These are phyloP conservation scores for Hyphopichia homilentoma DNA, from an alignment of 805 yeast genomes.

Conservation along the genomic window DNA sequence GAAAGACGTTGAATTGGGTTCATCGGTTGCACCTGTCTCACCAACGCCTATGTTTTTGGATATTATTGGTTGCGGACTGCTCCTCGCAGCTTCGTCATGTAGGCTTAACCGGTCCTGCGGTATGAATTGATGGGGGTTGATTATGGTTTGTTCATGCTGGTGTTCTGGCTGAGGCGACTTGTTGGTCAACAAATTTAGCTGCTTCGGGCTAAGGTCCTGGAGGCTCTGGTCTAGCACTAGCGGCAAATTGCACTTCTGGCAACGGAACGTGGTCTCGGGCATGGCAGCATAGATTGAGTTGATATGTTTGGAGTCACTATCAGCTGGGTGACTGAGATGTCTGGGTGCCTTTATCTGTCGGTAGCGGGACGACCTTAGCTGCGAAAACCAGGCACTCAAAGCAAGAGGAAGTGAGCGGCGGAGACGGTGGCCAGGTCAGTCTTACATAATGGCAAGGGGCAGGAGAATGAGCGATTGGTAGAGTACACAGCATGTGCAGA, in stretches of 20 bases:
- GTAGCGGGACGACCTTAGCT: too few relatives aligned
- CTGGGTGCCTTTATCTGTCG: too few relatives aligned
- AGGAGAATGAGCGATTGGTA: too few relatives aligned
- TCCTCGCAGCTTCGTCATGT: conserved; percentile 26
- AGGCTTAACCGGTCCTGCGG: conserved; percentile 36
- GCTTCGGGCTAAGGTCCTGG: conserved; percentile 49
- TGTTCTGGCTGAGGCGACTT: too few relatives aligned
- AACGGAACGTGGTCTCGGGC: conserved; percentile 20
- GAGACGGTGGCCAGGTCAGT: too few relatives aligned
- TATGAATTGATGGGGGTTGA: conserved; percentile 30
- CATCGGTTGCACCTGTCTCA: too few relatives aligned
- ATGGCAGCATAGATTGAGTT: too few relatives aligned
- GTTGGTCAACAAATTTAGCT: conserved; percentile 48
- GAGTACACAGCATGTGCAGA: too few relatives aligned
- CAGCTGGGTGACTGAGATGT: neutral
- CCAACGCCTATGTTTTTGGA: conserved; percentile 24
- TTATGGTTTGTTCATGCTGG: conserved; percentile 9
- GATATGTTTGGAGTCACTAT: neutral
- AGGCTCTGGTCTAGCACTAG: conserved; percentile 54
- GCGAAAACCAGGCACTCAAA: too few relatives aligned
- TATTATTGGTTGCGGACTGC: conserved; percentile 19
- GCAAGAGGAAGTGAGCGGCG: too few relatives aligned
- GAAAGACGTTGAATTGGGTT: too few relatives aligned
- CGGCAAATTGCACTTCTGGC: conserved; percentile 64
- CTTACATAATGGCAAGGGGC: too few relatives aligned